Base-by-base conservation (phyloP, 805 yeast species). In the Metschnikowia bowlesiae region DNA sequence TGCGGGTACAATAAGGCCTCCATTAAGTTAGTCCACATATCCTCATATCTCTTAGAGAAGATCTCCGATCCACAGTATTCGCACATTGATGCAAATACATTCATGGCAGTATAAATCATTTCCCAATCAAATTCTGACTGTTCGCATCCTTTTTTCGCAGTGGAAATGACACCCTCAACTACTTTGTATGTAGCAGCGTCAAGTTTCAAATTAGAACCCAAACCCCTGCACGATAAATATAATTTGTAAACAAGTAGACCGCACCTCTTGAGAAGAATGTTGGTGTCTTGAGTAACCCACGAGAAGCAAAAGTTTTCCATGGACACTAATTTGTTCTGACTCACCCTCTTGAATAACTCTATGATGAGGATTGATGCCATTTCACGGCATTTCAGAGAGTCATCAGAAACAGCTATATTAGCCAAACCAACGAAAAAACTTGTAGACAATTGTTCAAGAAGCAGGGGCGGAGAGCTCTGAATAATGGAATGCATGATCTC, bases 341-440 rank as follows among this genome's bases (percentile, higher is more conserved):
- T 78, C 47, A 83, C 65, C 53, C 79, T 80, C 39, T 68, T 70
- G 47, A 89, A 68, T 47, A 90, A 73, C 10, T 72, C 72, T 3
- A 75, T 64, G 28, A 89, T 70, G 42, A 90, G 70, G 8, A 82
- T 69, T 6, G 84, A 65, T 0, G 97, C 89, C 86, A 85, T 84
- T 62, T 88, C 96, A 52, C 96, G 81, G 62, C 97, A 91, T 51
- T 79, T 83, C 6, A 85, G 71, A 4, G 87, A 76, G 46, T 86
- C 86, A 63, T 94, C 99, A 46, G 87, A 81, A 32, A 87, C 84
- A 13, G 87, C 68, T 22, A 87, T 85, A 63, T 87, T 83, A 0
- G 95, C 83, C 49, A 94, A 73, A 0, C 90, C 88, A 45, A 91
- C 85, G 62, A 89, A 94, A 60, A 91, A 87, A 1, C 96, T 84